Evolutionary conservation across 2,329 filamentous ascomycete species (phyloP), one percentile per base, ranked within the genome.

Genomic region (Hypoxylon sp.): DNA sequence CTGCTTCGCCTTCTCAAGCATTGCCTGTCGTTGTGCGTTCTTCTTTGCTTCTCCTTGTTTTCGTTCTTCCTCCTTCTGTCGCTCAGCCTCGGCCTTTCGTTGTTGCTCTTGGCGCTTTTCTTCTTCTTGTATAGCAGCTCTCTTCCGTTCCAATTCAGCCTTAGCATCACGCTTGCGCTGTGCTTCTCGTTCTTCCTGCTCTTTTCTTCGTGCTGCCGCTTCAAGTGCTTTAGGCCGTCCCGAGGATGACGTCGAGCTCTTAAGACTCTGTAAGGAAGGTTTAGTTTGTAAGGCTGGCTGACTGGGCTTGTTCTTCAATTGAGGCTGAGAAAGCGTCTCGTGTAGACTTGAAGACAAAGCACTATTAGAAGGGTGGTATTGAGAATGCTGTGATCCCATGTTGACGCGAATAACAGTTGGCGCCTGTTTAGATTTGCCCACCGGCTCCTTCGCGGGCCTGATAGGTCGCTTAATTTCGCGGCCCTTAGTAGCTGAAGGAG

Each of bases 161-260:
- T 97, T 97, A 38, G 91, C 90, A 19, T 97, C 92, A 7, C 90
- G 90, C 75, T 93, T 95, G 53, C 90, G 89, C 74, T 94, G 90
- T 13, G 89, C 88, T 70, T 94, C 92, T 51, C 90, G 89, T 76
- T 97, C 93, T 73, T 97, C 94, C 77, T 90, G 91, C 77, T 97
- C 93, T 76, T 91, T 95, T 79, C 94, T 94, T 75, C 90, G 91
- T 41, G 93, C 91, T 2, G 91, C 93, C 51, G 91, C 84, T 59
- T 94, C 89, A 21, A 94, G 82, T 1, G 92, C 91, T 76, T 91
- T 93, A 0, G 90, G 87, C 56, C 90, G 89, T 1, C 86, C 84
- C n/a, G 83, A 84, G 32, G 89, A 86, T n/a, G 89, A 88, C 5
- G 83, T 83, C 5, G 88, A 89, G 73, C 84, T 87, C 77, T 91